Percentiles rank a stretch among this genome's conserved stretches.
phyloP scores from a whole-genome alignment of 495 filamentous ascomycete species.

The Glonium stellatum region DNA sequence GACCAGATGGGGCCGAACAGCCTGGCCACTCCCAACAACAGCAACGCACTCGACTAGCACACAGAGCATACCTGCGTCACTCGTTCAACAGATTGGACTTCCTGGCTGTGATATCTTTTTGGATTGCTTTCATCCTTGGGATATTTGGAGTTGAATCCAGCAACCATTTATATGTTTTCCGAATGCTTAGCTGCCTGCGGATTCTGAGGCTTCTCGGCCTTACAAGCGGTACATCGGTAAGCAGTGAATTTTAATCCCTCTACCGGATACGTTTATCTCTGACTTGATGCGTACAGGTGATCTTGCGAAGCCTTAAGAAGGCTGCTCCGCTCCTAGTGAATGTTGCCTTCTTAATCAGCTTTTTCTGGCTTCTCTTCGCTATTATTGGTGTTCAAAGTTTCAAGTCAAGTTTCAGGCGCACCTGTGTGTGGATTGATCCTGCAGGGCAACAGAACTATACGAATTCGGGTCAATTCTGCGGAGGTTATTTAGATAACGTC shows the following conservation, averaged over 20 bases:
- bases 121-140: slow-evolving; percentile 75
- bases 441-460: slow-evolving; percentile 28
- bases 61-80: slow-evolving; percentile 88
- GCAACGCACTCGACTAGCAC: slow-evolving; percentile 74
- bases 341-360: slow-evolving; percentile 91
- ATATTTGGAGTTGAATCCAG: slow-evolving; percentile 57
- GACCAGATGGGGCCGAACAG: slow-evolving; percentile 50
- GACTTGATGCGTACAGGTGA: slow-evolving; percentile 49
- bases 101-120: slow-evolving; percentile 90
- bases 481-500: slow-evolving; percentile 61
- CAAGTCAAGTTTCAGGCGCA: slow-evolving; percentile 84
- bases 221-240: slow-evolving; percentile 81
- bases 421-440: slow-evolving; percentile 77
- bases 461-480: slow-evolving; percentile 65
- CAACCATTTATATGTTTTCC: slow-evolving; percentile 78
- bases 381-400: slow-evolving; percentile 96
- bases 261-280: background rate
- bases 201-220: slow-evolving; percentile 82
- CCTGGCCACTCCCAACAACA: slow-evolving; percentile 67
- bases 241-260: slow-evolving; percentile 18
- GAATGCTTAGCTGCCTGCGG: slow-evolving; percentile 90
- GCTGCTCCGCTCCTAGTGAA: slow-evolving; percentile 89
- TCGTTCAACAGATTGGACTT: slow-evolving; percentile 95
- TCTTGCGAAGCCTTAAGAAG: slow-evolving; percentile 90
- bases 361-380: slow-evolving; percentile 98